A percentile compares a stretch with the other conserved stretches of the same genome.
These are phyloP conservation scores for Hemisphaericaspora nanyangensis DNA, from an alignment of 805 yeast species.

Conservation along the genomic window DNA sequence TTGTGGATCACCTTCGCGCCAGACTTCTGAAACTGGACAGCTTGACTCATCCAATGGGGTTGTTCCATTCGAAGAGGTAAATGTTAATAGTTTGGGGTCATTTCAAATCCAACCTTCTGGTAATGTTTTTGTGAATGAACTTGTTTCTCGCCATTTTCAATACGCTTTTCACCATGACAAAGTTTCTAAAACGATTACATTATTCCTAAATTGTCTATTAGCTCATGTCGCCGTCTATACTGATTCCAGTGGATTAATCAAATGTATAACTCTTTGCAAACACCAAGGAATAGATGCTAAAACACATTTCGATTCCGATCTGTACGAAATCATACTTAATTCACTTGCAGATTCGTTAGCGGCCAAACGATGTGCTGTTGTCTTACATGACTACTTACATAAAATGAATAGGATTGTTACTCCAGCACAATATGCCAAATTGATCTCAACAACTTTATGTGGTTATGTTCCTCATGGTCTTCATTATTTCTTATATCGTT, in stretches of 20 bases:
- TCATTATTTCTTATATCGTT: slow-evolving; percentile 20
- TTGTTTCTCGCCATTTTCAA: too few species aligned
- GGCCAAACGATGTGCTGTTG: slow-evolving; percentile 22
- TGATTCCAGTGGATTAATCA: slow-evolving; percentile 29
- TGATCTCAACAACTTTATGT: slow-evolving; percentile 22
- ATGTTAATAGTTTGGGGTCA: too few species aligned
- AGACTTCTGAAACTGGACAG: too few species aligned
- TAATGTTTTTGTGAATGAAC: too few species aligned
- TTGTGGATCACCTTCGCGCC: too few species aligned
- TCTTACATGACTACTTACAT: slow-evolving; percentile 20
- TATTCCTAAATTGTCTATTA: slow-evolving; percentile 34
- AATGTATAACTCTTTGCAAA: slow-evolving; percentile 16
- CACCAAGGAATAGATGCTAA: slow-evolving; percentile 12
- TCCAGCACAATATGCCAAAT: slow-evolving; percentile 15
- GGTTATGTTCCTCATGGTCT: slow-evolving; percentile 21
- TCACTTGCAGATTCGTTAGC: slow-evolving; percentile 26
- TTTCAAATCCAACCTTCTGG: too few species aligned
- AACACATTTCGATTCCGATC: slow-evolving; percentile 22
- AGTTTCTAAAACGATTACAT: slow-evolving; percentile 16
- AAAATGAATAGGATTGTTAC: slow-evolving; percentile 7
- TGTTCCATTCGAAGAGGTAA: too few species aligned
- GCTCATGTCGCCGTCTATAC: slow-evolving; percentile 32
- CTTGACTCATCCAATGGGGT: too few species aligned
- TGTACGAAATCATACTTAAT: slow-evolving; percentile 25
- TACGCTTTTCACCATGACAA: slow-evolving; percentile 16